Evolutionary conservation across 345 rosid species (phyloP).

Genomic region (Microcos paniculata): DNA sequence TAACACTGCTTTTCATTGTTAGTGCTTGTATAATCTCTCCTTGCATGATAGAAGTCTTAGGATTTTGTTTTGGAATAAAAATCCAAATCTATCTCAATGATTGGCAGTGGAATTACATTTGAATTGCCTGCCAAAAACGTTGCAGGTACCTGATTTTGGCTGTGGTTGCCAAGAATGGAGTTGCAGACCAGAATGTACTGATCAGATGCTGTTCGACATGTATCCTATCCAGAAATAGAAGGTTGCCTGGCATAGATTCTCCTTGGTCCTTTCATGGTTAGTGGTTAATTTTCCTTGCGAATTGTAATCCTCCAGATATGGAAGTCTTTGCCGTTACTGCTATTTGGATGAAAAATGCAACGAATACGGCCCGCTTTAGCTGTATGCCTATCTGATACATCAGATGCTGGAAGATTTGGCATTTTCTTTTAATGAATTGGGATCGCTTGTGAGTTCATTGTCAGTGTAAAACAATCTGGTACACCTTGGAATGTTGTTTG

Average conservation of each 20-base stretch:
- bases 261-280: too few species aligned
- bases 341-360: neutral
- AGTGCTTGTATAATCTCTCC: neutral
- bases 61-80: neutral
- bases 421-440: neutral
- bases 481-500: neutral
- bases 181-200: neutral
- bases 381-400: neutral
- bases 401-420: neutral
- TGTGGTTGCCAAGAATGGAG: neutral
- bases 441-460: neutral
- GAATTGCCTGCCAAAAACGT: neutral
- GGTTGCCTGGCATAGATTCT: neutral
- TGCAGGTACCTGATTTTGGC: neutral
- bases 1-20: neutral
- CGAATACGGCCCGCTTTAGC: neutral
- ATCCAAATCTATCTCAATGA: neutral
- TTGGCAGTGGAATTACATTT: neutral
- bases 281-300: too few species aligned
- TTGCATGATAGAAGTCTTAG: neutral
- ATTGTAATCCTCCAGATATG: neutral
- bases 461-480: neutral
- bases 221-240: neutral
- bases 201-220: neutral
- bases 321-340: neutral